phyloP scores from a whole-genome alignment of 2,329 filamentous ascomycete genomes.

The Xylariales sp. region DNA sequence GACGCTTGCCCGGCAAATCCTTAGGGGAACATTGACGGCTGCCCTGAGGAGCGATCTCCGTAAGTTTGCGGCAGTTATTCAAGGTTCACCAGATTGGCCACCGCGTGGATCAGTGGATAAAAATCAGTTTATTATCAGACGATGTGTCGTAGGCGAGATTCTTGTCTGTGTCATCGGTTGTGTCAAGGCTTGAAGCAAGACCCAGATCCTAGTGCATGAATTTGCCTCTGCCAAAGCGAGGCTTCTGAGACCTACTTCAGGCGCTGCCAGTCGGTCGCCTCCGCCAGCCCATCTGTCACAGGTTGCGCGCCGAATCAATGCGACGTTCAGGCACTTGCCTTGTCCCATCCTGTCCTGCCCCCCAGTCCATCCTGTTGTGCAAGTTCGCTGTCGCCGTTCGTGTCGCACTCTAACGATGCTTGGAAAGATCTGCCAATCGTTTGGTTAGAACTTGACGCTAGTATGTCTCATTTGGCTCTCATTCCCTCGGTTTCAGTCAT shows the following conservation, averaged over 20 bases:
- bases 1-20: too few species aligned
- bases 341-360: too few species aligned
- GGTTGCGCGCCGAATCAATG: slow-evolving; percentile 20
- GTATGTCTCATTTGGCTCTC: slow-evolving; percentile 7
- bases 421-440: slow-evolving; percentile 17
- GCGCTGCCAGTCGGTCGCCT: slow-evolving; percentile 15
- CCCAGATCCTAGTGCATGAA: slow-evolving; percentile 14
- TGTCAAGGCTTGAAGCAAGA: slow-evolving; percentile 7
- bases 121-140: too few species aligned
- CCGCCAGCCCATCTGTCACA: slow-evolving; percentile 19
- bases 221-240: slow-evolving; percentile 13
- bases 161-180: slow-evolving; percentile 10
- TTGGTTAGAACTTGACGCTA: slow-evolving; percentile 11
- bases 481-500: slow-evolving; percentile 6
- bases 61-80: too few species aligned
- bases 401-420: slow-evolving; percentile 12
- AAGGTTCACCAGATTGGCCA: too few species aligned
- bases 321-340: slow-evolving; percentile 13
- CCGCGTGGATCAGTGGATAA: too few species aligned
- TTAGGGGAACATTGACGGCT: too few species aligned
- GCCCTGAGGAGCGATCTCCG: too few species aligned
- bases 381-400: slow-evolving; percentile 20
- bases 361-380: slow-evolving; percentile 9
- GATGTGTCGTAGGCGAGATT: slow-evolving; percentile 9
- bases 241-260: slow-evolving; percentile 15